Evolutionary conservation across 495 filamentous ascomycete genomes (phyloP).

Genomic region (Podospora comata): DNA sequence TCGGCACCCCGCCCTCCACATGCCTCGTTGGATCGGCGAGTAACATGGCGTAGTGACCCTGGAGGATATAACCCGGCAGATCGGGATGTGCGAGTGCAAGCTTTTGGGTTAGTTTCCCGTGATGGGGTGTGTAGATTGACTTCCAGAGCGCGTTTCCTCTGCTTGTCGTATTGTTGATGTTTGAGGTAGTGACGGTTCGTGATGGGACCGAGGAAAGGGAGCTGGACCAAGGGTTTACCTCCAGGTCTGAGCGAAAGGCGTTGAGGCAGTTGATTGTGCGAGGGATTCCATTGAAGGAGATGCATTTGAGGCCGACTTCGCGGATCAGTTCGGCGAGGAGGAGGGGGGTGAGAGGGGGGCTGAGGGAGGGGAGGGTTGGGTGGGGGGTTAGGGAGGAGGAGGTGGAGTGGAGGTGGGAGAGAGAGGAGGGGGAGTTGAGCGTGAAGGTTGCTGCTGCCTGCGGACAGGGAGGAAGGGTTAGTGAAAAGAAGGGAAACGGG

Average conservation of each 20-base stretch:
- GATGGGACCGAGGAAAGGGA: slow-evolving; percentile 49
- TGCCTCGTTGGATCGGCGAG: slow-evolving; percentile 56
- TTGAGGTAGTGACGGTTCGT: slow-evolving; percentile 45
- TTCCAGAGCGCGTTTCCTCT: slow-evolving; percentile 66
- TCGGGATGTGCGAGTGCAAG: slow-evolving; percentile 70
- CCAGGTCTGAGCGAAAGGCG: slow-evolving; percentile 56
- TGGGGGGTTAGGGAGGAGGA: slow-evolving; percentile 39
- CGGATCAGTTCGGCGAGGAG: slow-evolving; percentile 70
- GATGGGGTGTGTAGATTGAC: slow-evolving; percentile 68
- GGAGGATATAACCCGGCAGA: slow-evolving; percentile 71
- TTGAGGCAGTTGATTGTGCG: slow-evolving; percentile 74
- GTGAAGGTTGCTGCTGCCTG: slow-evolving; percentile 40
- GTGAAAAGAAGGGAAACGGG: background rate
- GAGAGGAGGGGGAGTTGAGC: slow-evolving; percentile 38
- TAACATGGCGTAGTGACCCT: slow-evolving; percentile 65
- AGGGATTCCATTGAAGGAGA: slow-evolving; percentile 80
- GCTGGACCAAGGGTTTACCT: slow-evolving; percentile 46
- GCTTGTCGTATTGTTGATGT: slow-evolving; percentile 48
- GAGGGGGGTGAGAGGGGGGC: slow-evolving; percentile 34
- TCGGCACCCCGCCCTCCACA: slow-evolving; percentile 41
- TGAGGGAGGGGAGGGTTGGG: slow-evolving; percentile 44
- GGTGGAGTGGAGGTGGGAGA: slow-evolving; percentile 40
- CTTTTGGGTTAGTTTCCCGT: slow-evolving; percentile 62
- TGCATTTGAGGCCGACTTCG: slow-evolving; percentile 77
- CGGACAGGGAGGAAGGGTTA: background rate